These are phyloP conservation scores for Boletus huronensis DNA, from an alignment of 768 basidiomycete species.

Conservation along the genomic window DNA sequence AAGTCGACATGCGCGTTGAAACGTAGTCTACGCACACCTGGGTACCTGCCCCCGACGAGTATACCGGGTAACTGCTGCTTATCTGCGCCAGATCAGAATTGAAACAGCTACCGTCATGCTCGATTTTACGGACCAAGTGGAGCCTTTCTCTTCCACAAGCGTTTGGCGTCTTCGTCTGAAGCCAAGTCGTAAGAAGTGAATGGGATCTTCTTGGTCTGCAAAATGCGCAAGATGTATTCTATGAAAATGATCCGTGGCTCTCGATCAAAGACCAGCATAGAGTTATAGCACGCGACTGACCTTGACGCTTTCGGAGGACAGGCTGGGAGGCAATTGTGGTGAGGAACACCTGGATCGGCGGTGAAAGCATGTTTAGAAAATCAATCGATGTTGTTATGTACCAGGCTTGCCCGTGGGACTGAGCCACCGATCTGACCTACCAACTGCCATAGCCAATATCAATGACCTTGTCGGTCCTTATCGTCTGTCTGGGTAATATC, in stretches of 20 bases:
- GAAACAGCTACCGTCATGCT: not conserved
- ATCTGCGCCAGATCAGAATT: conserved; percentile 39
- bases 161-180: conserved; percentile 77
- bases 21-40: conserved; percentile 55
- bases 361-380: conserved; percentile 59
- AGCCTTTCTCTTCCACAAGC: conserved; percentile 77
- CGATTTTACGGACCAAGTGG: conserved; percentile 48
- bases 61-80: conserved; percentile 85
- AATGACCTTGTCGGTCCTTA: conserved; percentile 52
- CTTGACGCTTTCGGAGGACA: conserved; percentile 74
- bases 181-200: conserved; percentile 84
- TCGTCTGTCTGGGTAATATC: conserved; percentile 83
- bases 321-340: conserved; percentile 88
- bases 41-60: conserved; percentile 70
- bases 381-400: conserved; percentile 2
- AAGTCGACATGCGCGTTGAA: not conserved
- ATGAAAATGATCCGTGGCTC: not conserved
- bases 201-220: conserved; percentile 83
- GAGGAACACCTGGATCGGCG: conserved; percentile 75
- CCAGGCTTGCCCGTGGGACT: not conserved
- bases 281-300: conserved; percentile 32
- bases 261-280: not conserved
- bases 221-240: conserved; percentile 80
- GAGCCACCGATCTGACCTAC: not conserved
- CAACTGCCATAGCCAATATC: not conserved